Evolutionary conservation across 2,329 filamentous ascomycete species (phyloP), one percentile per base, ranked within the genome.

Genomic region (Alternaria conjuncta): DNA sequence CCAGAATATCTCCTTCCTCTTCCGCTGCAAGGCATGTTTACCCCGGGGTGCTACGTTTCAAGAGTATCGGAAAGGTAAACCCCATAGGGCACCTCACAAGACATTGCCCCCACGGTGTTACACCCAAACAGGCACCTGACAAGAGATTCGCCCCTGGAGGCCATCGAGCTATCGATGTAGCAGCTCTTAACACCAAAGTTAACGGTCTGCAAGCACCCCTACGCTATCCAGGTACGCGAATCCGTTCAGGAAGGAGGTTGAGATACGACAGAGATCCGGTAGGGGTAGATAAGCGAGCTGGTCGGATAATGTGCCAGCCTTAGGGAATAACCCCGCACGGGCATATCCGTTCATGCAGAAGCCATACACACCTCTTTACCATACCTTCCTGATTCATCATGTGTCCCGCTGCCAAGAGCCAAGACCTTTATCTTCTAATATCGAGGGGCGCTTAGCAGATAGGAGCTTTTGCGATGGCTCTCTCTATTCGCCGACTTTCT

Each of bases 381-480:
- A 61, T 71, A 71, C 68, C 67, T 71, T 70, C 70, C 68, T 50
- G 49, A 70, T 69, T 55, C 15, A 70, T 63, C 60, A 54, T 44
- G 15, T 49, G 50, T 55, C 60, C 61, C 66, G 56, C 44, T 65
- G 67, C 67, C 63, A 66, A 69, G 65, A 36, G 36, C 41, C 56
- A 36, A 50, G 36, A 51, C 28, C 20, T 58, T 44, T 61, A 49
- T 66, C 63, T 61, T 60, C 47, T 26, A 55, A 65, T 63, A 65
- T 61, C 43, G 21, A 57, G 23, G 51, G 18, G 47, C 28, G 54
- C 56, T 36, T 61, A 45, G 58, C 53, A 60, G 61, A 68, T 63
- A 67, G 30, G 51, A 64, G 30, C 30, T 51, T 41, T 23, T 49
- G 43, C 36, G n/a, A 45, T 7, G 26, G 41, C 45, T n/a, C 13